Evolutionary conservation across 768 basidiomycete species (phyloP), one percentile per base, ranked within the genome.

Genomic region (Lanmaoa rubissima): DNA sequence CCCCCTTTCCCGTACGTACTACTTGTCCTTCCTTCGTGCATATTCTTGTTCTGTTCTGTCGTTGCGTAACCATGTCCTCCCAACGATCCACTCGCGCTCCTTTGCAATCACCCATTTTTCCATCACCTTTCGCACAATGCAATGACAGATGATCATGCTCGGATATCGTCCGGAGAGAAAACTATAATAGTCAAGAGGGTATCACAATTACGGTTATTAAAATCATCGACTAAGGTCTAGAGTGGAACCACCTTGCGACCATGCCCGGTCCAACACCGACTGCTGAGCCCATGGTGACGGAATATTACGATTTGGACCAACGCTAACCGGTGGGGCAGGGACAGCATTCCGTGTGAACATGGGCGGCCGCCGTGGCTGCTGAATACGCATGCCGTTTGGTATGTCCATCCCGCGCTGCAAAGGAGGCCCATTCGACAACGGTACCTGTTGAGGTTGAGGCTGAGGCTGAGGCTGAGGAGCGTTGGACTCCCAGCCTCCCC

Each of bases 301-400:
- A 28, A 77, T 77, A 56, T 75, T 75, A 17, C 69, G 71, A 75
- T 68, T 72, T 17, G 73, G 65, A 14, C 66, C 64, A 26, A 72
- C 69, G 41, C 73, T 69, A 21, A 72, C 69, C 14, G 70, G 67
- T 9, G 74, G 71, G 1, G 74, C 68, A 34, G 73, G 75, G 26
- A 73, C 66, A 43, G 71, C 65, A 53, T 69, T 62, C 62, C 71
- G 57, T 53, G 67, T 58, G 66, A 86, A 86, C 73, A 86, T 86
- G 47, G 79, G 81, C 12, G 84, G 73, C 62, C 86, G 76, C 58
- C 85, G 77, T 14, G 78, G 80, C 9, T 78, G 81, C 26, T 77
- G 83, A 62, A 79, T 73, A 17, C 83, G 77, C 72, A 79, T 77
- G 16, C 74, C 75, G n/a, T 76, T 78, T 39, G 79, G 82, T 58